Evolutionary conservation across 2,329 filamentous ascomycete species (phyloP), one percentile per base, ranked within the genome.

Genomic region (Xylaria arbuscula): DNA sequence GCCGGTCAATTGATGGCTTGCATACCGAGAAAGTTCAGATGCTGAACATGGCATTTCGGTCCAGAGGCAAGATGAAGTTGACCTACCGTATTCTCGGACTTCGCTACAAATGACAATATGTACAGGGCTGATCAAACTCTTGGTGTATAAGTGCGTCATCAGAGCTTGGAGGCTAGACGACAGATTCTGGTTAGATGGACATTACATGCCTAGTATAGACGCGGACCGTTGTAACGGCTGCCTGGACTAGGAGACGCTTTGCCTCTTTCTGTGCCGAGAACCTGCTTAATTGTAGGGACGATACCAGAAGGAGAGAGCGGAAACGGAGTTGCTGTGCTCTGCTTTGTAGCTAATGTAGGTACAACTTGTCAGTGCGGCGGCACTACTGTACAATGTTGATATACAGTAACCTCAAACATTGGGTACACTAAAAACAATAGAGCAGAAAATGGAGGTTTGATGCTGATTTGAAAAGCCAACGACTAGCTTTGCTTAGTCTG

Each of bases 1-100:
- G 40, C 65, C 68, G 62, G 62, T 66, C 63, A 65, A 69, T 68
- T 58, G 57, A 69, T 69, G 69, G 66, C 69, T 64, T 66, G 69
- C 69, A 71, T 71, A 56, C 53, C 54, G 62, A 63, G 32, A 53
- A 24, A 42, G 19, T 48, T 6, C 4, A 15, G n/a, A 58, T 36
- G 28, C 47, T 45, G 28, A 47, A 53, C 45, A 57, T 62, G 24
- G 53, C 57, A 61, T 32, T 28, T 62, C 22, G 56, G 47, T 32
- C 28, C 6, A 59, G 47, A 17, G 10, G 34, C 54, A 3, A 51
- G 38, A 19, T 6, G 22, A 28, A n/a, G 36, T 48, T 34, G 60
- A 58, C 64, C 22, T 32, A n/a, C 28, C 28, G 28, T 28, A 28
- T 28, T 59, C 32, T 55, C 2, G 19, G 47, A 2, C n/a, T 24